A percentile compares a stretch with the other conserved stretches of the same genome.
These are phyloP conservation scores for Neopestalotiopsis clavispora DNA, from an alignment of 2,329 filamentous ascomycete genomes.

Conservation along the genomic window DNA sequence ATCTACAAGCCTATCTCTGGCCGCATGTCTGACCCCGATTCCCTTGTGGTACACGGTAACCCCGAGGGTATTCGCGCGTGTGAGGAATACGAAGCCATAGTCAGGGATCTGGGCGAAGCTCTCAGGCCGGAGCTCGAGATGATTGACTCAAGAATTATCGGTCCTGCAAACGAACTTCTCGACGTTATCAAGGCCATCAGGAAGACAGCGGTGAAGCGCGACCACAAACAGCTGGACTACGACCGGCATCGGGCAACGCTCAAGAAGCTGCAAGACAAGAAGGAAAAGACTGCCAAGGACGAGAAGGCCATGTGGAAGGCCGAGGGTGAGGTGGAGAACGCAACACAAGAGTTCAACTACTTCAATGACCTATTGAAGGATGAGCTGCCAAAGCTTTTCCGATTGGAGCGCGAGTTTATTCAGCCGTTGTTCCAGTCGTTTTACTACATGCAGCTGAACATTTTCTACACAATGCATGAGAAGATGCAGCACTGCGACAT, in stretches of 20 bases:
- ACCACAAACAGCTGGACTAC: slow-evolving; percentile 97
- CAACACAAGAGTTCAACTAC: slow-evolving; percentile 96
- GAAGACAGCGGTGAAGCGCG: slow-evolving; percentile 85
- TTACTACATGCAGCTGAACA: slow-evolving; percentile 99
- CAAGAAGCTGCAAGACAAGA: slow-evolving; percentile 97
- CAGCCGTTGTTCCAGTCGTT: slow-evolving; percentile 97
- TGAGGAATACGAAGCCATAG: slow-evolving; percentile 93
- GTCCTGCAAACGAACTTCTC: slow-evolving; percentile 89
- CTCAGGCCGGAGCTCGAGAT: slow-evolving; percentile 93
- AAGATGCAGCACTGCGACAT: slow-evolving; percentile 98
- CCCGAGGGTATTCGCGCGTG: slow-evolving; percentile 92
- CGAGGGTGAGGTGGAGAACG: slow-evolving; percentile 86
- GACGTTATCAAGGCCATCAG: slow-evolving; percentile 95
- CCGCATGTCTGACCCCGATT: slow-evolving; percentile 89
- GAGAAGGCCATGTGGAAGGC: slow-evolving; percentile 97
- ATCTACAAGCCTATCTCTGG: slow-evolving; percentile 99
- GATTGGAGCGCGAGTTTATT: slow-evolving; percentile 91
- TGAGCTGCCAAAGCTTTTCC: slow-evolving; percentile 90
- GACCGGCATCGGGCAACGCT: slow-evolving; percentile 82
- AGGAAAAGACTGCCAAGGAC: slow-evolving; percentile 94
- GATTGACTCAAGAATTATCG: slow-evolving; percentile 91
- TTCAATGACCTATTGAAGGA: slow-evolving; percentile 98
- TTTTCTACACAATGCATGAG: slow-evolving; percentile 98
- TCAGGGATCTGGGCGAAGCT: slow-evolving; percentile 87
- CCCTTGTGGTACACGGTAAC: slow-evolving; percentile 81